phyloP scores from a whole-genome alignment of 2,329 filamentous ascomycete species.

The Kalaharituber pfeilii region DNA sequence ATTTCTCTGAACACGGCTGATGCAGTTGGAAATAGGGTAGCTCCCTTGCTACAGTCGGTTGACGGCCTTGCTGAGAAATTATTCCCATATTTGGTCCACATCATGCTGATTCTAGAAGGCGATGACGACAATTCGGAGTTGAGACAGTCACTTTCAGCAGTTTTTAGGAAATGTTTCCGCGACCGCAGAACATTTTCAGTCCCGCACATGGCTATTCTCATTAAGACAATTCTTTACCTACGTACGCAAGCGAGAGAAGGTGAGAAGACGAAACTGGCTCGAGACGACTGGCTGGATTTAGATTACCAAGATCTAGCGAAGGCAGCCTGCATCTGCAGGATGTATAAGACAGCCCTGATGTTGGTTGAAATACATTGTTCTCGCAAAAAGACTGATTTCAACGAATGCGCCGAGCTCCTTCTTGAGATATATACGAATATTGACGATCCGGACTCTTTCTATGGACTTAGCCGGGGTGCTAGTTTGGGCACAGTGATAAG shows the following conservation, averaged over 20 bases:
- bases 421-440: constrained; percentile 77
- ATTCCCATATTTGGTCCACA: constrained; percentile 71
- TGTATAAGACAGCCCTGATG: constrained; percentile 73
- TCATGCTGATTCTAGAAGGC: constrained; percentile 55
- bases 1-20: constrained; percentile 46
- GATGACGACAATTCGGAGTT: constrained; percentile 43
- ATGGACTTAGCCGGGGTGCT: constrained; percentile 65
- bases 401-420: constrained; percentile 39
- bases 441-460: constrained; percentile 91
- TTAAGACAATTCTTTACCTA: constrained; percentile 75
- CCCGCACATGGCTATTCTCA: constrained; percentile 51
- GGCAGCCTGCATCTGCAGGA: constrained; percentile 59
- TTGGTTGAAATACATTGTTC: constrained; percentile 56
- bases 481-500: constrained; percentile 62
- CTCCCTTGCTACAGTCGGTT: constrained; percentile 47
- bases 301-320: constrained; percentile 53
- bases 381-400: background rate
- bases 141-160: constrained; percentile 42
- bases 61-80: constrained; percentile 53
- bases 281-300: constrained; percentile 69
- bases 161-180: constrained; percentile 47
- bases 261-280: constrained; percentile 62
- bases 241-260: constrained; percentile 50
- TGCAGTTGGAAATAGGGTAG: constrained; percentile 51
- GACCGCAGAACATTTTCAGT: constrained; percentile 32